Percentiles rank a stretch among this genome's conserved stretches.
phyloP scores from a whole-genome alignment of 805 yeast genomes.

The Candida loeiensis region DNA sequence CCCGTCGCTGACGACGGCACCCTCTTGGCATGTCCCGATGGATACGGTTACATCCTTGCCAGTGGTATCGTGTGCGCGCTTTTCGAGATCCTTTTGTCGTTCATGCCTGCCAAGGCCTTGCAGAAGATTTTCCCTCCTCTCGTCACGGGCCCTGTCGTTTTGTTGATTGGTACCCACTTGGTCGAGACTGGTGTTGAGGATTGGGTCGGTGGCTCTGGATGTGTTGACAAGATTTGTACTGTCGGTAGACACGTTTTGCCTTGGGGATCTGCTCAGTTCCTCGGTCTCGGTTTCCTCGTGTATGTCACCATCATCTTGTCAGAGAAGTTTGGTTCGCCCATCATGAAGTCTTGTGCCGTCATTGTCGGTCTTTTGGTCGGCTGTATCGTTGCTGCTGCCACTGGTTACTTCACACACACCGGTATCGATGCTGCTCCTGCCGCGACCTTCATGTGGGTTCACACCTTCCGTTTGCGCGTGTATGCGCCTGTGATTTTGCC shows the following conservation, averaged over 20 bases:
- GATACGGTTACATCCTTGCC: slow-evolving; percentile 83
- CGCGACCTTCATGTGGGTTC: slow-evolving; percentile 83
- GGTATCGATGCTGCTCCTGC: slow-evolving; percentile 70
- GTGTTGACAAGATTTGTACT: slow-evolving; percentile 37
- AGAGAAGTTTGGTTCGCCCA: slow-evolving; percentile 90
- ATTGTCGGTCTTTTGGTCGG: slow-evolving; percentile 81
- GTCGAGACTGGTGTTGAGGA: slow-evolving; percentile 72
- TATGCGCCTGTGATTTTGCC: slow-evolving; percentile 89
- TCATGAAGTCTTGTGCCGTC: slow-evolving; percentile 92
- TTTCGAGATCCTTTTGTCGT: slow-evolving; percentile 67
- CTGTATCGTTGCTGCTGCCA: slow-evolving; percentile 89
- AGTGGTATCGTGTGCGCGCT: slow-evolving; percentile 78
- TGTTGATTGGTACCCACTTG: slow-evolving; percentile 73
- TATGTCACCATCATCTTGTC: slow-evolving; percentile 67
- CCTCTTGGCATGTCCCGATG: slow-evolving; percentile 77
- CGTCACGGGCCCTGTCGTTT: slow-evolving; percentile 91
- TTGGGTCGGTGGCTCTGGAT: slow-evolving; percentile 85
- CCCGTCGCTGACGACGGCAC: slow-evolving; percentile 62
- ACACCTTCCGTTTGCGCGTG: slow-evolving; percentile 70
- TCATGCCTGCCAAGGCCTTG: slow-evolving; percentile 68
- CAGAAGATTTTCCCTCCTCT: slow-evolving; percentile 81
- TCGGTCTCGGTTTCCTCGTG: slow-evolving; percentile 86
- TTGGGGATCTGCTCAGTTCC: slow-evolving; percentile 85
- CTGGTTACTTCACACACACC: slow-evolving; percentile 67
- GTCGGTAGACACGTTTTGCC: slow-evolving; percentile 41